Evolutionary conservation across 225 moss, liverwort and hornwort species (phyloP).

Genomic region (Pseudisothecium myosuroides): DNA sequence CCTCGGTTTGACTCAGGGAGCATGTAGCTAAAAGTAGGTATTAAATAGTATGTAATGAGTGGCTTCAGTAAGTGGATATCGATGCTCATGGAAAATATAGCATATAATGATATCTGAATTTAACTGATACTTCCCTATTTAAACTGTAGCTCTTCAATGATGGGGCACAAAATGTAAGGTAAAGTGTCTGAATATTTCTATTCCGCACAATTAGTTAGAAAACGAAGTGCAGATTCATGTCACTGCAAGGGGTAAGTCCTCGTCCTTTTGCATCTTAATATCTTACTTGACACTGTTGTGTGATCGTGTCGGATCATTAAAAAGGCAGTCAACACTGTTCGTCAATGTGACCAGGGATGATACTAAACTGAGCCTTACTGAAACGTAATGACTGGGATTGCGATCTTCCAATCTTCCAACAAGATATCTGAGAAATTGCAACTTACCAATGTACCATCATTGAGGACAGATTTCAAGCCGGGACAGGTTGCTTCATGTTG

Average conservation of each 20-base stretch:
- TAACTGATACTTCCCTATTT: neutral
- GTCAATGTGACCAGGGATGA: neutral
- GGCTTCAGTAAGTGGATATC: neutral
- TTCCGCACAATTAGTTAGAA: neutral
- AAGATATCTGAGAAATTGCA: neutral
- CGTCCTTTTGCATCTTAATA: neutral
- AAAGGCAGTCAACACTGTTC: neutral
- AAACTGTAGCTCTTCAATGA: neutral
- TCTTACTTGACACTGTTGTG: neutral
- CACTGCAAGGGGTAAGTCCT: neutral
- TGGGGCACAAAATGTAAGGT: neutral
- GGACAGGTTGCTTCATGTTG: conserved; percentile 46
- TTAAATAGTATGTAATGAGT: neutral
- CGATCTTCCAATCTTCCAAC: neutral
- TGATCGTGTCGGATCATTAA: neutral
- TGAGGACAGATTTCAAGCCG: neutral
- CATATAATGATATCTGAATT: neutral
- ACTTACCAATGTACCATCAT: conserved; percentile 5
- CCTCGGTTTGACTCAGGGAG: neutral
- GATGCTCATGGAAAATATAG: neutral
- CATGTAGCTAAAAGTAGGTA: neutral
- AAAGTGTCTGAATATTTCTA: neutral
- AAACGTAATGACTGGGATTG: neutral
- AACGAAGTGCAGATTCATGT: neutral
- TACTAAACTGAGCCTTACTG: neutral